Conservation (phyloP, 1,139 yeast species). For the Blastobotrys elegans region DNA sequence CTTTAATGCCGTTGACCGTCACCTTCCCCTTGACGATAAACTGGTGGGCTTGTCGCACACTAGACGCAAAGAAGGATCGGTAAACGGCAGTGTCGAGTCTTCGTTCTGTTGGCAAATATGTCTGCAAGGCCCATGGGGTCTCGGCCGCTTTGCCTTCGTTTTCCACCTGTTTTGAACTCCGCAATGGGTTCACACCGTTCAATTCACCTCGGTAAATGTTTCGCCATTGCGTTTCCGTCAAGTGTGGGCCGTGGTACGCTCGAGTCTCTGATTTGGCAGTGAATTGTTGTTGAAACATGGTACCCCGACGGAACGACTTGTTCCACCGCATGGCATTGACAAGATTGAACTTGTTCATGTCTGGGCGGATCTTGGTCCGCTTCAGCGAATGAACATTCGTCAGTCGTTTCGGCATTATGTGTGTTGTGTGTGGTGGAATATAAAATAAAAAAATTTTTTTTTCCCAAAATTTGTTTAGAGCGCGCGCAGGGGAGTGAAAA, state of each 20-base stretch:
- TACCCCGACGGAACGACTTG: slow-evolving; percentile 52
- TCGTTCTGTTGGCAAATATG: slow-evolving; percentile 82
- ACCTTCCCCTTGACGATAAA: slow-evolving; percentile 81
- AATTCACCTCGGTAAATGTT: slow-evolving; percentile 65
- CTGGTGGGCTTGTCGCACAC: slow-evolving; percentile 90
- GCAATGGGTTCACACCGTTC: slow-evolving; percentile 72
- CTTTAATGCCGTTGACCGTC: slow-evolving; percentile 70
- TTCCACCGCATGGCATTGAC: slow-evolving; percentile 60
- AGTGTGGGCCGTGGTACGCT: slow-evolving; percentile 92
- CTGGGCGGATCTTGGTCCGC: slow-evolving; percentile 64
- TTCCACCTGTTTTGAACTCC: slow-evolving; percentile 22
- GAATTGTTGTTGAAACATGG: slow-evolving; percentile 89
- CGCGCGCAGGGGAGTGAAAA: no score
- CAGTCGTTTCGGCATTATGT: slow-evolving; percentile 24
- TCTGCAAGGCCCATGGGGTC: slow-evolving; percentile 76
- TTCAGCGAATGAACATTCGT: slow-evolving; percentile 25
- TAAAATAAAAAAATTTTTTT: slow-evolving; percentile 2
- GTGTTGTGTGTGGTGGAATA: background rate
- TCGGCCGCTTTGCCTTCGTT: slow-evolving; percentile 32
- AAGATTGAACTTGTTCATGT: slow-evolving; percentile 88
- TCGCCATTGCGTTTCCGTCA: slow-evolving; percentile 81
- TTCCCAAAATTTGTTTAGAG: background rate
- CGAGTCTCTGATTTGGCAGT: slow-evolving; percentile 85
- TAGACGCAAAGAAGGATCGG: slow-evolving; percentile 89
- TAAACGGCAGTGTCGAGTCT: slow-evolving; percentile 86